phyloP scores from a whole-genome alignment of 495 filamentous ascomycete genomes.

The Cudoniella acicularis region DNA sequence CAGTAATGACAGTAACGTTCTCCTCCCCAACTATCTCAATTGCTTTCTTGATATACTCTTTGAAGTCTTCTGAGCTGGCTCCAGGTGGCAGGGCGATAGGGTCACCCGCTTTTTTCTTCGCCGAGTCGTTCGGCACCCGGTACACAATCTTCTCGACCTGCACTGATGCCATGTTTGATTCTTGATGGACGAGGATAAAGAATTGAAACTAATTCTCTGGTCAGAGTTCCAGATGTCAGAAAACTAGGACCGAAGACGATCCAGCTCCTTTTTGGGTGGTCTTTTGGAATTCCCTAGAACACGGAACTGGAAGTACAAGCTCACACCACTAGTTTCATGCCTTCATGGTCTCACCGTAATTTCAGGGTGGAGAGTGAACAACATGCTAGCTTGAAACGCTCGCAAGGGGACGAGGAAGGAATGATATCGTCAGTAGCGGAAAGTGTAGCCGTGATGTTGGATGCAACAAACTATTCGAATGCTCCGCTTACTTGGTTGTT shows the following conservation, averaged over 20 bases:
- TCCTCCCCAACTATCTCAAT: constrained; percentile 4
- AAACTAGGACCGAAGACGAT: neutral
- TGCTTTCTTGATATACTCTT: constrained; percentile 1
- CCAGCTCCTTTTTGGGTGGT: neutral
- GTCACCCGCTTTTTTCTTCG: neutral
- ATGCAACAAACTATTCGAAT: neutral
- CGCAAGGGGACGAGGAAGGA: neutral
- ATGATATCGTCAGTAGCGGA: neutral
- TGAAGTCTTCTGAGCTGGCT: neutral
- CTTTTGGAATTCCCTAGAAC: neutral
- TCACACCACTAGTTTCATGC: neutral
- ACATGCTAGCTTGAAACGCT: neutral
- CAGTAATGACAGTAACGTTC: constrained; percentile 22
- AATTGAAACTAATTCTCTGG: neutral
- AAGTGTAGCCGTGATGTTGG: neutral
- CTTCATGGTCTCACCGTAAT: neutral
- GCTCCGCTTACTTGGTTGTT: neutral
- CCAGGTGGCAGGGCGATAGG: constrained; percentile 9
- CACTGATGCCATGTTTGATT: neutral
- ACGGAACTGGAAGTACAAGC: neutral
- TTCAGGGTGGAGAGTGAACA: neutral
- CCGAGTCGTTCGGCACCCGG: neutral
- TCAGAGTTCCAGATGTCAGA: neutral
- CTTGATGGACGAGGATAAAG: neutral
- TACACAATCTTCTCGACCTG: neutral